Conservation (phyloP, 176 grass and related monocot genomes). For the Elaeis guineensis region DNA sequence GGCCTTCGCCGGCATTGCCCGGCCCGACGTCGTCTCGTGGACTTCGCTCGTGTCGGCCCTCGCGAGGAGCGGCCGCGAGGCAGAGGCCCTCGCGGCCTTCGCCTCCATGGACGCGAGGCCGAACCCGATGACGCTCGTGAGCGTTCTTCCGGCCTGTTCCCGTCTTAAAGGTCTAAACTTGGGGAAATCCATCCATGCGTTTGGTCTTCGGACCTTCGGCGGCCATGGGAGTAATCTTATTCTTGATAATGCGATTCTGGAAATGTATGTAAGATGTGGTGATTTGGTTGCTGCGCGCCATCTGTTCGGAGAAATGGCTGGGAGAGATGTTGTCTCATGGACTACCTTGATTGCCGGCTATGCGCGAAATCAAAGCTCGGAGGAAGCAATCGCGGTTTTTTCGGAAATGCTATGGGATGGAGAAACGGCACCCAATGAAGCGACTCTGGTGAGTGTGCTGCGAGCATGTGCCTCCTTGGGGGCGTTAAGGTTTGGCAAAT, state of each 20-base stretch:
- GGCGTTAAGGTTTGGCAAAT: conserved; percentile 14
- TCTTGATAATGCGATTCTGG: conserved; percentile 36
- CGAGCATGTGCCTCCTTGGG: conserved; percentile 26
- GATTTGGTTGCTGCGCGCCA: conserved; percentile 18
- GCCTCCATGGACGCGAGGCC: conserved; percentile 31
- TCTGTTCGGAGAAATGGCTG: conserved; percentile 46
- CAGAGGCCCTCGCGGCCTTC: conserved; percentile 32
- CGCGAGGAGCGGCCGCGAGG: conserved; percentile 31
- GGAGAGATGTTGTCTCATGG: conserved; percentile 33
- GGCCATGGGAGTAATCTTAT: conserved; percentile 28
- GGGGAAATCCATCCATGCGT: conserved; percentile 30
- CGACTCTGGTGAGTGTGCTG: conserved; percentile 33
- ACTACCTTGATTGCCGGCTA: conserved; percentile 41
- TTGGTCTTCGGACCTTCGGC: conserved; percentile 26
- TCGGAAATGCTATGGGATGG: conserved; percentile 12
- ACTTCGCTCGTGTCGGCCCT: conserved; percentile 42
- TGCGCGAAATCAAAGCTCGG: conserved; percentile 18
- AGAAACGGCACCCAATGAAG: conserved; percentile 21
- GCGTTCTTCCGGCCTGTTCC: conserved; percentile 44
- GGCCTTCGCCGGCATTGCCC: conserved; percentile 8
- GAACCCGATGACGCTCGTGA: conserved; percentile 43
- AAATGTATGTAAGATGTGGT: conserved; percentile 36
- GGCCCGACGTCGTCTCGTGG: conserved; percentile 36
- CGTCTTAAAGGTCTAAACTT: conserved; percentile 15
- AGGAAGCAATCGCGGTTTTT: conserved; percentile 32